Base-by-base conservation (phyloP, 352 stramenopile species). In the Phytophthora pluvialis region DNA sequence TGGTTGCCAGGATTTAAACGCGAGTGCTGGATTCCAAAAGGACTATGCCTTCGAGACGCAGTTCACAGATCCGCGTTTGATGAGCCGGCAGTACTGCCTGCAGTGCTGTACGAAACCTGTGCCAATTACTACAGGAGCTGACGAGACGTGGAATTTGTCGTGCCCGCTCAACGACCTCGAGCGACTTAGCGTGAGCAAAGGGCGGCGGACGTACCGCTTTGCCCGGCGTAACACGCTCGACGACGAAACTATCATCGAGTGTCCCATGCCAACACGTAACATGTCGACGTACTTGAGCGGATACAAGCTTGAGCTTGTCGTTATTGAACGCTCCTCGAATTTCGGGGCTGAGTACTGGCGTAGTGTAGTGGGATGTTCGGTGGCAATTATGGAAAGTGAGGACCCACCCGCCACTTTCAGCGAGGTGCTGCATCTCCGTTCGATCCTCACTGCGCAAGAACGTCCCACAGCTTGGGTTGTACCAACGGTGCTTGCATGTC, bases 91-190 rank as follows among this genome's bases (percentile, higher is more conserved):
- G 10, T 93, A 85, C 32, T 93, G 84, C 33, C 51, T 93, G 9
- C 83, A 93, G 56, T 93, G 84, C 63, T 93, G 84, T 49, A 83
- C 82, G 0, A 86, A 84, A 16, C 84, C 84, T n/a, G 80, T 87
- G n/a, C 76, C 80, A 3, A 36, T 60, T 11, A 57, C 59, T 15
- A 63, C 54, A 16, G 76, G 81, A 33, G 82, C 77, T 8, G 84
- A 93, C 38, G 84, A 93, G 56, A 89, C 83, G 7, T 93, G 84
- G 84, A 88, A 93, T 69, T 64, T 93, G 25, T 77, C 77, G 18
- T 93, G 84, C 49, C 82, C 84, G 3, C 55, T 93, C 6, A 91
- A 89, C 15, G 77, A 80, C 13, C 51, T 90, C 2, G 77, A 93
- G 58, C 72, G 79, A 8, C 71, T 90, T n/a, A 90, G 75, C 36